Percentiles rank a stretch among this genome's conserved stretches.
Conservation (phyloP, 2,329 filamentous ascomycete species). For the Phialocephala subalpina region DNA sequence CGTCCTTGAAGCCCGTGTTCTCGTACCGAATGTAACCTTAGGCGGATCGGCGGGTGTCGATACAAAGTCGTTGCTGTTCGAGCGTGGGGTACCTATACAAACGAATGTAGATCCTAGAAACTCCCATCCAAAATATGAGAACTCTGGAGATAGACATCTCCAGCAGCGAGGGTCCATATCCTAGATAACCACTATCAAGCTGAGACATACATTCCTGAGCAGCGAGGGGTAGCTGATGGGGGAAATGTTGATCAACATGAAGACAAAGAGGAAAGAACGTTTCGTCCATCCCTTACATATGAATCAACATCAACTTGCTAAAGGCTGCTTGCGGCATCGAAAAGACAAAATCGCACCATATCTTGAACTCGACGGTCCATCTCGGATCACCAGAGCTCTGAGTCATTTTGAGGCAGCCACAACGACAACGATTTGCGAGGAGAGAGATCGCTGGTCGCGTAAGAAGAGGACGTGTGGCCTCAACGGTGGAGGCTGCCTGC, state of each 20-base stretch:
- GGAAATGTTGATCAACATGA: constrained; percentile 11
- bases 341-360: constrained; percentile 12
- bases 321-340: constrained; percentile 17
- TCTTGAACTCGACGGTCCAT: constrained; percentile 8
- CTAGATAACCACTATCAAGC: background rate
- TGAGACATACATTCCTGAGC: constrained; percentile 25
- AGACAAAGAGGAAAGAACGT: constrained; percentile 1
- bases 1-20: background rate
- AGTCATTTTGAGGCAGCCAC: constrained; percentile 6
- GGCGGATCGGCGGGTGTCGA: constrained; percentile 11
- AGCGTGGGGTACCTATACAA: constrained; percentile 18
- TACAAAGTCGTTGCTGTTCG: constrained; percentile 13
- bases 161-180: background rate
- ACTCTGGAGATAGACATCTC: constrained; percentile 24
- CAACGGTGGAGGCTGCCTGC: background rate
- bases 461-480: constrained; percentile 16
- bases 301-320: constrained; percentile 12
- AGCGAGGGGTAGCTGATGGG: background rate
- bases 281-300: constrained; percentile 19
- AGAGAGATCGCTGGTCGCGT: background rate
- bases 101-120: constrained; percentile 24
- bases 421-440: background rate
- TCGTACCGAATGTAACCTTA: constrained; percentile 1
- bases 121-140: constrained; percentile 23
- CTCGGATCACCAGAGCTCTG: constrained; percentile 5